Conservation (phyloP, 2,329 filamentous ascomycete genomes). For the Metarhizium robertsii region DNA sequence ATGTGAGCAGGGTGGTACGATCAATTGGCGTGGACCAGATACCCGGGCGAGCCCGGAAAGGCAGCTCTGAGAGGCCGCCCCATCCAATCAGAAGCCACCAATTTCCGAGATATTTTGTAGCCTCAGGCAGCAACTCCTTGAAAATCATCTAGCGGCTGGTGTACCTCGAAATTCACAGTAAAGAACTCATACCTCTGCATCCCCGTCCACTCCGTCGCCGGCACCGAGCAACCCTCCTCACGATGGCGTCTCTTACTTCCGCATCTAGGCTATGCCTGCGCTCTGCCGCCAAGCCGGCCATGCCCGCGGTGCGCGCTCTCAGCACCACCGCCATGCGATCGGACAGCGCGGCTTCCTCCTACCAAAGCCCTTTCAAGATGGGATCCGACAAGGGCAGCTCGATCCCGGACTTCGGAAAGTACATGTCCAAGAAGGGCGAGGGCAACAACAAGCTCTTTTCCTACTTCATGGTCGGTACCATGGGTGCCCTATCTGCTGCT, state of each 20-base stretch:
- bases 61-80: conserved; percentile 9
- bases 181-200: conserved; percentile 35
- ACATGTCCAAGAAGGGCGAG: conserved; percentile 61
- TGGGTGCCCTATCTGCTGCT: conserved; percentile 85
- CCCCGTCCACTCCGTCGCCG: conserved; percentile 11
- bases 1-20: not conserved
- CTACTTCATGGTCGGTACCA: conserved; percentile 97
- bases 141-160: conserved; percentile 22
- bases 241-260: conserved; percentile 60
- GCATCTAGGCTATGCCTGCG: conserved; percentile 63
- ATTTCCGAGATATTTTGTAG: conserved; percentile 36
- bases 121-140: conserved; percentile 33
- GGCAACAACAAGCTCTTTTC: conserved; percentile 77
- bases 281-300: conserved; percentile 33
- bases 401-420: conserved; percentile 85
- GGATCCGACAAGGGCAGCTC: conserved; percentile 49
- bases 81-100: conserved; percentile 34
- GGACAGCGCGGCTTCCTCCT: conserved; percentile 39
- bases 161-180: not conserved
- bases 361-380: conserved; percentile 57
- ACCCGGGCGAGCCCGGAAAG: conserved; percentile 20
- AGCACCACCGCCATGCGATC: conserved; percentile 43
- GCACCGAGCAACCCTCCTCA: conserved; percentile 8
- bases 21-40: not conserved
- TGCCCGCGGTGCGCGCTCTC: conserved; percentile 41